Percentiles rank a stretch among this genome's conserved stretches.
These are phyloP conservation scores for Stagonosporopsis tanaceti DNA, from an alignment of 2,329 filamentous ascomycete genomes.

Conservation along the genomic window DNA sequence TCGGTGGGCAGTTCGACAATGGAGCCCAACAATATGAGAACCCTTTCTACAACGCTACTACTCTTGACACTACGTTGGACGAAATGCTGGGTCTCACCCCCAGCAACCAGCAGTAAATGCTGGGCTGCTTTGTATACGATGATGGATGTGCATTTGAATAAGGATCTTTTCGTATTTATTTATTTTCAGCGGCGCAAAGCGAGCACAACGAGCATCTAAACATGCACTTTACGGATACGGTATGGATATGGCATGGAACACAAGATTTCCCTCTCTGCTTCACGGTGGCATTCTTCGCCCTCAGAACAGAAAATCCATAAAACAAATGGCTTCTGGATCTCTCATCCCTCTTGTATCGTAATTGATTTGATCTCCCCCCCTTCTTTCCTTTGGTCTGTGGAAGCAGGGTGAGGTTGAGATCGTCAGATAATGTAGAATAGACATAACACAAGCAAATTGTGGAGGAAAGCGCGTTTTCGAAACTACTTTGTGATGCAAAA, in stretches of 20 bases:
- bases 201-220: conserved; percentile 25
- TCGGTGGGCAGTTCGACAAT: conserved; percentile 48
- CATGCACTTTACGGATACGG: conserved; percentile 21
- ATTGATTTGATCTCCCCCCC: conserved; percentile 48
- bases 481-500: conserved; percentile 8
- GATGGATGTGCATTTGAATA: conserved; percentile 33
- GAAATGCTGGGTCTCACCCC: conserved; percentile 38
- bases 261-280: conserved; percentile 27
- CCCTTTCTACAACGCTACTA: conserved; percentile 30
- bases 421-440: conserved; percentile 45
- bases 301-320: conserved; percentile 47
- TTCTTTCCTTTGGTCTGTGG: conserved; percentile 31
- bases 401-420: conserved; percentile 43
- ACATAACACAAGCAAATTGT: conserved; percentile 27
- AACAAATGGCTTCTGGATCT: conserved; percentile 43
- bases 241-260: conserved; percentile 25
- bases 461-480: conserved; percentile 22
- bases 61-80: conserved; percentile 37
- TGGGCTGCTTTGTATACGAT: conserved; percentile 26
- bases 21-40: conserved; percentile 37
- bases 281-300: conserved; percentile 26
- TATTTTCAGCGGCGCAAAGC: conserved; percentile 23
- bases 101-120: conserved; percentile 33
- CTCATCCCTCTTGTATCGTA: conserved; percentile 25
- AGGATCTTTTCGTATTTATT: conserved; percentile 26